Base-by-base conservation (phyloP, 306 rosid species). In the Cucumis sativus region DNA sequence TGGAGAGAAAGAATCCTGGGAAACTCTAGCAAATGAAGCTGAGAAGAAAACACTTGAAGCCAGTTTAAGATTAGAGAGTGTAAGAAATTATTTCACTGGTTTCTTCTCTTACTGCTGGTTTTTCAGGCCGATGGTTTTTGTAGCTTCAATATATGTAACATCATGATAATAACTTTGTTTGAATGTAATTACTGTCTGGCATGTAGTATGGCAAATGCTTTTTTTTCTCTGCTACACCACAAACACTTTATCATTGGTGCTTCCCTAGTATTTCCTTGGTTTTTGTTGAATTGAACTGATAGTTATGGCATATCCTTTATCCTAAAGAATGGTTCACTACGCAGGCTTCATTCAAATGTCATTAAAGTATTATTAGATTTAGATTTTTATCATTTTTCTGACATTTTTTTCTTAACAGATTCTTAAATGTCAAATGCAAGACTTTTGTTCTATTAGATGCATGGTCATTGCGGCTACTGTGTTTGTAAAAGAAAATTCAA, bases 1-100 rank as follows among this genome's bases (percentile, higher is more conserved):
- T 66, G 86, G 82, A 62, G 92, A 91, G 84, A 92, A 88, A 80
- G 80, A 51, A 70, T 84, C 81, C 75, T 91, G 90, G 93, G 92
- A 83, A 86, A 62, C 91, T 70, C 86, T 84, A 54, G 82, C 87
- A 60, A 85, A 81, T 71, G 87, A 84, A 61, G 89, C 89, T 41
- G 89, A 90, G 83, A 86, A 80, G 80, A 88, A 87, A 83, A 79
- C 83, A 56, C 47, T 75, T 20, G 87, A 84, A 77, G 83, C 91
- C 90, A 77, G 86, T 84, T 88, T 81, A 58, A 89, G 88, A 83
- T 76, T 92, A 64, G 88, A 82, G 70, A 84, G 83, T 65, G 99
- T 91, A 82, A 84, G 93, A 80, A 82, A 17, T 77, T 78, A 47
- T 43, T 78, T 81, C 60, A 71, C 64, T 54, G 25, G 73, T 65